Base-by-base conservation (phyloP, 2,329 filamentous ascomycete species). In the Fusarium sp. region DNA sequence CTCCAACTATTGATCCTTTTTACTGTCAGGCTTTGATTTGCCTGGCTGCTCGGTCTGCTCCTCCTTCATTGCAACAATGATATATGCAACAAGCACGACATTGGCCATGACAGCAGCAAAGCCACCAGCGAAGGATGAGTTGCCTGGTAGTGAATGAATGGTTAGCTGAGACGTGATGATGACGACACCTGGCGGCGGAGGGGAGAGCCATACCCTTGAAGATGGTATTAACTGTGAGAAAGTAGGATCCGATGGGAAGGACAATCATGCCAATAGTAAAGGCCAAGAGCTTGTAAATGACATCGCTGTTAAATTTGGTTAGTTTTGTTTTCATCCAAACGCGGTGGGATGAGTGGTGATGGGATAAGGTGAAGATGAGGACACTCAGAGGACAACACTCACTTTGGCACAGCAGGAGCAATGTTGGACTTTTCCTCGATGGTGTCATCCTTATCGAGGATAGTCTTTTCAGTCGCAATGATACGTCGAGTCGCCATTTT, bases 261-360 rank as follows among this genome's bases (percentile, higher is more conserved):
- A 93, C 89, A 69, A 98, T 89, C 96, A 99, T 98, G 80, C 95
- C 95, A 42, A 95, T 86, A 0, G 95, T 97, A 84, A 98, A 98
- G 73, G 89, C 92, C 18, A 98, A 88, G 22, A 99, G 91, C 85
- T 98, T 99, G 80, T 92, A 85, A 74, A 99, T 96, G 75, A 98
- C 95, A 80, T 93, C 88, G 66, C 94, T 94, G 64, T 69, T 13
- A 38, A 24, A 24, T 35, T 31, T 64, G 38, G 54, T 72, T 6
- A 73, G 67, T 54, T 35, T 59, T 37, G 11, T 37, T 50, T 50
- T 42, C 35, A 57, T 42, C 29, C 6, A 58, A 62, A 47, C 27
- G 47, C 40, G 60, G 62, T 29, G 60, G 29, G 37, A 45, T 58
- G 47, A 37, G 64, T 62, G 63, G 62, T 58, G 58, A 66, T 54